Evolutionary conservation across 306 rosid genomes (phyloP).

Genomic region (Vigna angularis): DNA sequence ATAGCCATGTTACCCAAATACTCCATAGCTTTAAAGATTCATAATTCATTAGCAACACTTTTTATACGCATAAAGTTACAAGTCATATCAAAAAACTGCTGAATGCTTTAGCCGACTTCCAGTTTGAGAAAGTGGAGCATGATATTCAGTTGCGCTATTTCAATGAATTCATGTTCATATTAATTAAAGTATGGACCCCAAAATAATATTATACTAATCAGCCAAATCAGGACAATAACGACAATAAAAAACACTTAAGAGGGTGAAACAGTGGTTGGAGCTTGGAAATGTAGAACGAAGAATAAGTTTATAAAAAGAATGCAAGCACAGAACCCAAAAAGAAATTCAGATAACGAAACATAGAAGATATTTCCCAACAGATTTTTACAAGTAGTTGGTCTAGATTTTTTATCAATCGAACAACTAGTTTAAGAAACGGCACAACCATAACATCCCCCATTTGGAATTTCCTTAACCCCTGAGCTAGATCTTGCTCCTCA

Average conservation of each 20-base stretch:
- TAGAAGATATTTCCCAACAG: conserved; percentile 31
- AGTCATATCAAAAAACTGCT: conserved; percentile 6
- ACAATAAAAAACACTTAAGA: not conserved
- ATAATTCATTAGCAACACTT: not conserved
- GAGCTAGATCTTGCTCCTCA: conserved; percentile 42
- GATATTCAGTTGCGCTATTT: not conserved
- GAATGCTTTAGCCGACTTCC: not conserved
- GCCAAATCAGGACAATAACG: not conserved
- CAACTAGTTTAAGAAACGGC: conserved; percentile 42
- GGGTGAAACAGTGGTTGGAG: not conserved
- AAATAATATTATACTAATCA: not conserved
- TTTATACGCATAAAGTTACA: conserved; percentile 1
- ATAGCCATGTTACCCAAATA: not conserved
- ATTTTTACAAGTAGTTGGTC: conserved; percentile 39
- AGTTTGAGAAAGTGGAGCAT: not conserved
- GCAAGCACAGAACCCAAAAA: not conserved
- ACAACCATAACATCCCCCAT: conserved; percentile 36
- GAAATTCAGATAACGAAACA: conserved; percentile 17
- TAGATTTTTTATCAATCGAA: conserved; percentile 41
- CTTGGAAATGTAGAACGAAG: conserved; percentile 10
- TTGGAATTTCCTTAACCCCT: conserved; percentile 39
- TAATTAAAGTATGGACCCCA: not conserved
- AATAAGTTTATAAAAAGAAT: conserved; percentile 23
- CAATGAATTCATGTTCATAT: not conserved
- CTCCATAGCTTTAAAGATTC: conserved; percentile 11